Evolutionary conservation across 495 filamentous ascomycete genomes (phyloP).

Genomic region (Neurospora terricola): DNA sequence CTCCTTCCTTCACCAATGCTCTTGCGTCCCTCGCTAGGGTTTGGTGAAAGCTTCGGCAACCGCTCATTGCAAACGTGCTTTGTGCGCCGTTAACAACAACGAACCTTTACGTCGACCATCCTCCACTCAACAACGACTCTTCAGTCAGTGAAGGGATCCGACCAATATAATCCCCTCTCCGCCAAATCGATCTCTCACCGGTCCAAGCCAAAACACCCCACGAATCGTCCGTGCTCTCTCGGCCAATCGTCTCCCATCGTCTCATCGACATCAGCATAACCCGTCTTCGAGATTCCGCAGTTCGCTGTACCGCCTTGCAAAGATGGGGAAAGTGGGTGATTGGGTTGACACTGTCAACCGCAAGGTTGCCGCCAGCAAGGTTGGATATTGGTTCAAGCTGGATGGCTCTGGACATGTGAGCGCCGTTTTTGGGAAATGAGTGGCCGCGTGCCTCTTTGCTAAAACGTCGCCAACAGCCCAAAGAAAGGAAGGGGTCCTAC

Average conservation of each 20-base stretch:
- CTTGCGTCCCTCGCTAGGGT: background rate
- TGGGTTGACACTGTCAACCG: constrained; percentile 46
- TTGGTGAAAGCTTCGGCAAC: constrained; percentile 2
- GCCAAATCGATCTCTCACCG: background rate
- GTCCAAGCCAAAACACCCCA: background rate
- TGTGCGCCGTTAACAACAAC: background rate
- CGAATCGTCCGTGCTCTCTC: background rate
- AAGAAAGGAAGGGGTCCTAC: constrained; percentile 60
- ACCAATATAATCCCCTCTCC: background rate
- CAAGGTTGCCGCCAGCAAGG: constrained; percentile 44
- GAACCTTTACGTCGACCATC: background rate
- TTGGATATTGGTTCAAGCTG: constrained; percentile 65
- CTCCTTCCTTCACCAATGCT: background rate
- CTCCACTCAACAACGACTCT: background rate
- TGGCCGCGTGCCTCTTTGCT: constrained; percentile 3
- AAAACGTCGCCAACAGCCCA: constrained; percentile 48
- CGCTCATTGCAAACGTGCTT: background rate
- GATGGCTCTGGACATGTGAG: constrained; percentile 68
- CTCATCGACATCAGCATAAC: background rate
- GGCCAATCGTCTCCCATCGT: background rate
- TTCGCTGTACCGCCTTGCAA: background rate
- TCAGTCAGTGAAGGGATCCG: background rate
- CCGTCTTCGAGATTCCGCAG: background rate
- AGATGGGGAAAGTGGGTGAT: constrained; percentile 20
- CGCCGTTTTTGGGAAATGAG: constrained; percentile 1